phyloP scores from a whole-genome alignment of 2,329 filamentous ascomycete genomes.

The Scedosporium aurantiacum region DNA sequence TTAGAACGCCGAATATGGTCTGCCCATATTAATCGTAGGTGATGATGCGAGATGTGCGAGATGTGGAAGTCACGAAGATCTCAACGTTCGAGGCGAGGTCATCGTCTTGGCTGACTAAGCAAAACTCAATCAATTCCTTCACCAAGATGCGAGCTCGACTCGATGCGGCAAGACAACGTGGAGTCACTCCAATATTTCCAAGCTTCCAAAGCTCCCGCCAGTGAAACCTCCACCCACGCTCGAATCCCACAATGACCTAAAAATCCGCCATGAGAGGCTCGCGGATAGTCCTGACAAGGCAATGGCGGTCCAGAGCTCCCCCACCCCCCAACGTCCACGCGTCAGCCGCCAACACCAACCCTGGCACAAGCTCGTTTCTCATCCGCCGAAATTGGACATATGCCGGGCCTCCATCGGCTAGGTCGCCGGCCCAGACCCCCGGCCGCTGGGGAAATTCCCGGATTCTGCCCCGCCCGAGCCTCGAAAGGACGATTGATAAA shows the following conservation, averaged over 20 bases:
- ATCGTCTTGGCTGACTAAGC: neutral
- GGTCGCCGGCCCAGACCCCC: neutral
- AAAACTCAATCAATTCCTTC: neutral
- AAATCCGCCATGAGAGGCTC: slow-evolving; percentile 4
- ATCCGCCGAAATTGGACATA: neutral
- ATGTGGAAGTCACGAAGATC: too few relatives aligned
- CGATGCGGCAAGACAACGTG: neutral
- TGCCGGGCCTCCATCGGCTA: neutral
- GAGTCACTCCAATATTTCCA: neutral
- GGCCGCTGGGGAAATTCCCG: neutral
- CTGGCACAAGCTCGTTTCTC: neutral
- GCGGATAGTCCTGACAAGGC: slow-evolving; percentile 25
- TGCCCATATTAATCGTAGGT: too few relatives aligned
- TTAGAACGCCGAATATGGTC: too few relatives aligned
- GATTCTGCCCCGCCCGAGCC: neutral
- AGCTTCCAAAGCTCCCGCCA: neutral
- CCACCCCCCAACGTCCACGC: neutral
- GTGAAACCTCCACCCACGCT: neutral
- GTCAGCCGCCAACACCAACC: neutral
- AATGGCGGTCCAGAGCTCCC: slow-evolving; percentile 13
- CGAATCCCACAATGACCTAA: neutral
- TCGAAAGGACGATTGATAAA: neutral
- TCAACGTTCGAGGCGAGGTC: too few relatives aligned
- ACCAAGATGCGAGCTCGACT: neutral
- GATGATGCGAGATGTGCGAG: too few relatives aligned